Evolutionary conservation across 2,329 filamentous ascomycete species (phyloP).

Genomic region (Alternaria triticina): DNA sequence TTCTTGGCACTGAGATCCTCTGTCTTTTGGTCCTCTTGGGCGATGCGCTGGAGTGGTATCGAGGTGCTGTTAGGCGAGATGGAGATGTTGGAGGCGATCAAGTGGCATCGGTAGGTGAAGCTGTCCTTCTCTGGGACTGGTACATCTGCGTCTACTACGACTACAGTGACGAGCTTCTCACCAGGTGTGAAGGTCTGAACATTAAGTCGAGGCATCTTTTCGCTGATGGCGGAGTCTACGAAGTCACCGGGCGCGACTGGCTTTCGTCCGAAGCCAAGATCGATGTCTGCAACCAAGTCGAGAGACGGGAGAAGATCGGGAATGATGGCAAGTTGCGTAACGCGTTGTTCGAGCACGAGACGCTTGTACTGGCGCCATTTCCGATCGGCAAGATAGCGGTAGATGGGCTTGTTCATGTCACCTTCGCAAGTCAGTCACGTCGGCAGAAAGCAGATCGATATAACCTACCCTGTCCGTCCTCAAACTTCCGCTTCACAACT

Average conservation of each 20-base stretch:
- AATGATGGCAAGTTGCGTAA: constrained; percentile 83
- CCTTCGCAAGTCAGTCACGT: constrained; percentile 59
- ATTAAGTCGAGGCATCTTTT: constrained; percentile 74
- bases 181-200: constrained; percentile 87
- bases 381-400: constrained; percentile 83
- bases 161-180: constrained; percentile 81
- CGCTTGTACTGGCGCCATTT: constrained; percentile 89
- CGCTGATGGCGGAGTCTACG: constrained; percentile 75
- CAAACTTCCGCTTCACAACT: constrained; percentile 88
- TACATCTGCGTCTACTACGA: constrained; percentile 88
- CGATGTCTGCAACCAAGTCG: constrained; percentile 78
- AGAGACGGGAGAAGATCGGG: constrained; percentile 86
- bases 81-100: constrained; percentile 77
- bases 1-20: constrained; percentile 60
- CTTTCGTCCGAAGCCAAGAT: constrained; percentile 76
- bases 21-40: constrained; percentile 47
- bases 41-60: constrained; percentile 40
- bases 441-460: not conserved
- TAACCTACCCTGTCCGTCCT: constrained; percentile 83
- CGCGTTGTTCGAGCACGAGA: constrained; percentile 80
- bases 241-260: constrained; percentile 78
- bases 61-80: constrained; percentile 61
- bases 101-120: constrained; percentile 86
- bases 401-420: constrained; percentile 96
- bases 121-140: constrained; percentile 76